Base-by-base conservation (phyloP, 2,329 filamentous ascomycete genomes). In the Penicillium sp. region DNA sequence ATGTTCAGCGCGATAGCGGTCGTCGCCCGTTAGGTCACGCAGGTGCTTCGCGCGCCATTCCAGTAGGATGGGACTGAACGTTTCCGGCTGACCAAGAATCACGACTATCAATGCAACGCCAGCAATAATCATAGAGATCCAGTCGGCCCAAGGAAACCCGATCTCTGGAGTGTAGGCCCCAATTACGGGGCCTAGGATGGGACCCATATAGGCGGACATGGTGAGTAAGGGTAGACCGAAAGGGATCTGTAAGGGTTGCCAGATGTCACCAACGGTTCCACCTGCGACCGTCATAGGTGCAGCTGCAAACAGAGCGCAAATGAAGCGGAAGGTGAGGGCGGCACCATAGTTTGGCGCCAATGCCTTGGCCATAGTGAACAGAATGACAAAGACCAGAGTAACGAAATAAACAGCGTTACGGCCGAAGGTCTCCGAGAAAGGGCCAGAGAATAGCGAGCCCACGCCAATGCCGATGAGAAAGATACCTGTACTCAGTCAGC, bases 161-260 rank as follows among this genome's bases (percentile, higher is more conserved):
- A 62, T 53, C 39, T 58, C 31, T 10, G 55, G 52, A 8, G 61
- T 66, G 21, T 61, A 61, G 4, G 60, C 52, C 7, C 57, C 57
- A 19, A 65, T 59, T 7, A 67, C 58, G 4, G 62, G 65, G 5
- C 59, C 58, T 6, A 73, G 43, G n/a, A 69, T 56, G 0, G 65
- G 62, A 52, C 75, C 72, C 3, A 66, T 65, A 33, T 76, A 77
- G 7, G 77, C 78, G 0, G 74, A 74, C 62, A 78, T 79, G 0
- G 81, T 77, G 54, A 81, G 80, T 0, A 83, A 62, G 0, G 81
- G 81, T 49, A 83, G 82, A 6, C 76, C 76, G 48, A 77, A 80
- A 0, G 79, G 77, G 44, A 76, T 71, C 57, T 83, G 79, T 31
- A 78, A 65, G 0, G 78, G 74, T 27, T 68, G 71, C 66, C 78